Conservation (phyloP, 345 rosid genomes). For the Syzygium aqueum region DNA sequence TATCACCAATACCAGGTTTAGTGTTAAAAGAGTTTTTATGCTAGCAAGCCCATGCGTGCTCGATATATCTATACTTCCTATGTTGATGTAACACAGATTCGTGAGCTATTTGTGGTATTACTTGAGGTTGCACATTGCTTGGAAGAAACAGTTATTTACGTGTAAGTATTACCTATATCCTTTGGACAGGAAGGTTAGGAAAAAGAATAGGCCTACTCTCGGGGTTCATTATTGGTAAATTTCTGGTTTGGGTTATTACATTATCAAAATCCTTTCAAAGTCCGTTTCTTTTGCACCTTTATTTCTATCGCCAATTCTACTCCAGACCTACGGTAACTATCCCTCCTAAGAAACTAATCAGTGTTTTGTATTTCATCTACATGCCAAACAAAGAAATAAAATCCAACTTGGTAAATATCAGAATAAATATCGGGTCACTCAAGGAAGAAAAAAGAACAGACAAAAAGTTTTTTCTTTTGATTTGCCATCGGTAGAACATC, state of each 20-base stretch:
- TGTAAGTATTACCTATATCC: not conserved
- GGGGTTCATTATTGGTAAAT: not conserved
- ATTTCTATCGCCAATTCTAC: not conserved
- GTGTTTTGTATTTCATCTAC: not conserved
- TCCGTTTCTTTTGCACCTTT: not conserved
- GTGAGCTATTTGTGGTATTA: not conserved
- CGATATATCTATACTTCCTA: not conserved
- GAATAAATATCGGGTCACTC: not conserved
- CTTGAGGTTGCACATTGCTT: not conserved
- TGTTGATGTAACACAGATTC: not conserved
- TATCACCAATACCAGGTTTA: not conserved
- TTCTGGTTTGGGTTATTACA: not conserved
- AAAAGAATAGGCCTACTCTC: not conserved
- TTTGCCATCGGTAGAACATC: not conserved
- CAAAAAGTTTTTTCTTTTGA: not conserved
- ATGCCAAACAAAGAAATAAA: not conserved
- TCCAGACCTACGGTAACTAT: not conserved
- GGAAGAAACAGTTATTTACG: not conserved
- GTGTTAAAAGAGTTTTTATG: not conserved
- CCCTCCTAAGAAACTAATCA: not conserved
- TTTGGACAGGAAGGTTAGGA: not conserved
- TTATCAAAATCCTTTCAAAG: not conserved
- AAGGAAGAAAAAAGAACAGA: not conserved
- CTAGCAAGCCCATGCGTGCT: not conserved
- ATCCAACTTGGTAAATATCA: not conserved